These are phyloP conservation scores for Myriosclerotinia scirpicola DNA, from an alignment of 2,329 filamentous ascomycete species.

Conservation along the genomic window DNA sequence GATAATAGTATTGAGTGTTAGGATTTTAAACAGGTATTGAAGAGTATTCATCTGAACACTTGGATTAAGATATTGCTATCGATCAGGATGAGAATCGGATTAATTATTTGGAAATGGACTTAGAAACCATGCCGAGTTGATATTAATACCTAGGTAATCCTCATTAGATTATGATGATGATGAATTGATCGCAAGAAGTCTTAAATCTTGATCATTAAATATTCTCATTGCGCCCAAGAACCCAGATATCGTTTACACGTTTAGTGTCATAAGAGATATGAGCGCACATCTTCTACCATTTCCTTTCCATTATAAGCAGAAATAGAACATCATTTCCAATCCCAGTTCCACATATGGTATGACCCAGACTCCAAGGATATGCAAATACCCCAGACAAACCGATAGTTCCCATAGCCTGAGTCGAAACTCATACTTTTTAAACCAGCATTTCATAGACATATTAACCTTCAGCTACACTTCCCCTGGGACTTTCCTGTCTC, in stretches of 20 bases:
- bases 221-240: neutral
- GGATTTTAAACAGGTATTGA: too few relatives aligned
- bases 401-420: neutral
- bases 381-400: neutral
- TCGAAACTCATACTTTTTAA: too few relatives aligned
- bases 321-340: neutral
- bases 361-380: neutral
- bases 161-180: too few relatives aligned
- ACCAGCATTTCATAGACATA: neutral
- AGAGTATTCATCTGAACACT: too few relatives aligned
- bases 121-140: too few relatives aligned
- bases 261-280: neutral
- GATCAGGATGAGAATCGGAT: too few relatives aligned
- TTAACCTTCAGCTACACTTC: slow-evolving; percentile 30
- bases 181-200: too few relatives aligned
- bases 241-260: neutral
- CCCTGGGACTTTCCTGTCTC: slow-evolving; percentile 32
- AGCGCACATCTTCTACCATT: neutral
- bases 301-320: neutral
- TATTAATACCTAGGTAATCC: too few relatives aligned
- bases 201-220: neutral
- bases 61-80: too few relatives aligned
- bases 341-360: neutral
- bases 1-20: too few relatives aligned
- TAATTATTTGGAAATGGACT: too few relatives aligned